A percentile compares a stretch with the other conserved stretches of the same genome.
Conservation (phyloP, 1,284 basidiomycete genomes). For the Heliocybe sulcata region DNA sequence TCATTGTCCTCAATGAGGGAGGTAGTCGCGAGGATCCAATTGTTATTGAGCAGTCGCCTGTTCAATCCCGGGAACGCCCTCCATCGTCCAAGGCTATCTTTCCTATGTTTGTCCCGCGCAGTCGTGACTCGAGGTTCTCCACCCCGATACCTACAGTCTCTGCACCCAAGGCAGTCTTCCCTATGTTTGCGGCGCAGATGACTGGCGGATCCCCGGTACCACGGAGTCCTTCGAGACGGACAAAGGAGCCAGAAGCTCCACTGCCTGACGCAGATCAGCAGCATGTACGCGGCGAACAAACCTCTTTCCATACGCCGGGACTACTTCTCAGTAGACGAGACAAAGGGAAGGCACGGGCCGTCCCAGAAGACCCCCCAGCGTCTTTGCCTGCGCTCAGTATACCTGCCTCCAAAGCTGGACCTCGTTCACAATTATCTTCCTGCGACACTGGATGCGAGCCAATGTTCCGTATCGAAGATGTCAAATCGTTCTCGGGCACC, state of each 20-base stretch:
- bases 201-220: neutral
- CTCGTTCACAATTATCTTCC: neutral
- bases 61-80: neutral
- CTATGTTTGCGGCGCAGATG: slow-evolving; percentile 5
- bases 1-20: slow-evolving; percentile 13
- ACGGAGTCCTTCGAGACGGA: neutral
- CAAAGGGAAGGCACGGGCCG: slow-evolving; percentile 14
- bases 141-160: neutral
- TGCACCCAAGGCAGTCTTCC: slow-evolving; percentile 7
- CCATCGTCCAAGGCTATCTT: slow-evolving; percentile 5
- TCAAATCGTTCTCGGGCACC: neutral
- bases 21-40: slow-evolving; percentile 33
- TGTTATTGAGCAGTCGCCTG: slow-evolving; percentile 25
- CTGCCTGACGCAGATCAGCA: slow-evolving; percentile 48
- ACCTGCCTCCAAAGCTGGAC: neutral
- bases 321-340: slow-evolving; percentile 3
- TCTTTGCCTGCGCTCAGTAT: slow-evolving; percentile 6
- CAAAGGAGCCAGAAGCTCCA: slow-evolving; percentile 22
- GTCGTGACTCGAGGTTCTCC: neutral
- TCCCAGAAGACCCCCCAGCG: slow-evolving; percentile 22
- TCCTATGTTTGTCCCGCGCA: slow-evolving; percentile 8
- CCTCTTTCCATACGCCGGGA: slow-evolving; percentile 14
- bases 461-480: neutral
- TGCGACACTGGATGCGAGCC: neutral
- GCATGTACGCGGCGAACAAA: slow-evolving; percentile 56